Evolutionary conservation across 805 yeast species (phyloP).

Genomic region (Wickerhamiella hasegawae): DNA sequence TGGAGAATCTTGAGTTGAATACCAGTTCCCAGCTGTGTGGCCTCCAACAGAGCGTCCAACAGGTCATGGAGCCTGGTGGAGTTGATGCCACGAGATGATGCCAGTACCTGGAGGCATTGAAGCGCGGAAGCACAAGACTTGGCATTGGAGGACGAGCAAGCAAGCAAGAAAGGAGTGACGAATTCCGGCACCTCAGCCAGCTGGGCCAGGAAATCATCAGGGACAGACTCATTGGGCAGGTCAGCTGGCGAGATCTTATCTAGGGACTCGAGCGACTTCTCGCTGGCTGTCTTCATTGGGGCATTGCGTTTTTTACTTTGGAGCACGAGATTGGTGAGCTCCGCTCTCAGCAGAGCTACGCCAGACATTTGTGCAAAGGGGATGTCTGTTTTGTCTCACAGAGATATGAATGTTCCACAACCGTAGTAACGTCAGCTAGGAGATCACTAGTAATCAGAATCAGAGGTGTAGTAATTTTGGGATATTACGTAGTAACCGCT

Average conservation of each 20-base stretch:
- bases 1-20: slow-evolving; percentile 79
- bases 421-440: no score
- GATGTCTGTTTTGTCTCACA: no score
- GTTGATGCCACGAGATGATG: slow-evolving; percentile 40
- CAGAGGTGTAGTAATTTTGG: no score
- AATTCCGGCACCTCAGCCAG: slow-evolving; percentile 30
- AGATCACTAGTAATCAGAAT: no score
- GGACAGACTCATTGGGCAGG: background rate
- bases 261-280: slow-evolving; percentile 10
- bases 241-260: background rate
- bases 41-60: slow-evolving; percentile 53
- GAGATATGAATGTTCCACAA: no score
- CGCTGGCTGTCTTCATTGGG: slow-evolving; percentile 36
- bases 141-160: slow-evolving; percentile 61
- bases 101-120: slow-evolving; percentile 50
- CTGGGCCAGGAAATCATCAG: no score
- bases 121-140: slow-evolving; percentile 58
- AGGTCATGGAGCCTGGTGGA: slow-evolving; percentile 33
- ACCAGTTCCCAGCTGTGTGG: slow-evolving; percentile 61
- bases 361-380: background rate
- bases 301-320: slow-evolving; percentile 59
- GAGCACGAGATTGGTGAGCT: slow-evolving; percentile 40
- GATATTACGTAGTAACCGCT: no score
- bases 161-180: slow-evolving; percentile 50
- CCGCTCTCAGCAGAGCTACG: slow-evolving; percentile 28